A percentile compares a stretch with the other conserved stretches of the same genome.
Conservation (phyloP, 2,329 filamentous ascomycete species). For the Sclerotinia subarctica region DNA sequence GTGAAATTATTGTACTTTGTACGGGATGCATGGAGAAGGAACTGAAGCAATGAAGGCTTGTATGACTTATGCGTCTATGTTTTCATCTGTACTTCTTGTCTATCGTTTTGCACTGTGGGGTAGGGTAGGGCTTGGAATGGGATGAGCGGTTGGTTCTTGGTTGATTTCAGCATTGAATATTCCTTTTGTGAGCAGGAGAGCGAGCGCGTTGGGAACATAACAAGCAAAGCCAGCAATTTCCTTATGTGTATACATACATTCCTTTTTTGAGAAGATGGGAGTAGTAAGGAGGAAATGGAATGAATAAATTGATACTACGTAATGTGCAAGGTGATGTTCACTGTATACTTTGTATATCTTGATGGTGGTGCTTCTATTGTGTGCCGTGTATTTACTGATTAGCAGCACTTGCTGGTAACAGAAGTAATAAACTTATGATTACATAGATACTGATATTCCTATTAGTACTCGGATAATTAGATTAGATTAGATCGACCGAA, state of each 20-base stretch:
- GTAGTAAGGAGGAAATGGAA: not conserved
- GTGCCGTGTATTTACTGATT: no score
- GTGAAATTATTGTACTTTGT: constrained; percentile 54
- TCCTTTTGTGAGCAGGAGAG: not conserved
- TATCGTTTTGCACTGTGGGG: not conserved
- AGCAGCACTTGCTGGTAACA: no score
- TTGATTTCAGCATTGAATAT: not conserved
- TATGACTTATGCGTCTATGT: constrained; percentile 1
- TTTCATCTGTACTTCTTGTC: not conserved
- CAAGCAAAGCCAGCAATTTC: constrained; percentile 10
- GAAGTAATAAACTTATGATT: no score
- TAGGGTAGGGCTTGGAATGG: not conserved
- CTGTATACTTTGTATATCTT: no score
- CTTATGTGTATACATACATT: constrained; percentile 5
- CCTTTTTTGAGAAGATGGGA: not conserved
- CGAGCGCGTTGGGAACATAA: not conserved
- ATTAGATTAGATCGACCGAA: no score
- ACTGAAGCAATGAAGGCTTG: constrained; percentile 46
- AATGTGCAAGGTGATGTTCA: not conserved
- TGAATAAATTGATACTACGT: not conserved
- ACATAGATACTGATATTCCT: no score
- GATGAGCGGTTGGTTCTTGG: not conserved
- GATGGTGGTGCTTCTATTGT: no score
- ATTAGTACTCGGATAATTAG: no score
- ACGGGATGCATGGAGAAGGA: constrained; percentile 59